Evolutionary conservation across 2,329 filamentous ascomycete species (phyloP).

Genomic region (Didymella segeticola): DNA sequence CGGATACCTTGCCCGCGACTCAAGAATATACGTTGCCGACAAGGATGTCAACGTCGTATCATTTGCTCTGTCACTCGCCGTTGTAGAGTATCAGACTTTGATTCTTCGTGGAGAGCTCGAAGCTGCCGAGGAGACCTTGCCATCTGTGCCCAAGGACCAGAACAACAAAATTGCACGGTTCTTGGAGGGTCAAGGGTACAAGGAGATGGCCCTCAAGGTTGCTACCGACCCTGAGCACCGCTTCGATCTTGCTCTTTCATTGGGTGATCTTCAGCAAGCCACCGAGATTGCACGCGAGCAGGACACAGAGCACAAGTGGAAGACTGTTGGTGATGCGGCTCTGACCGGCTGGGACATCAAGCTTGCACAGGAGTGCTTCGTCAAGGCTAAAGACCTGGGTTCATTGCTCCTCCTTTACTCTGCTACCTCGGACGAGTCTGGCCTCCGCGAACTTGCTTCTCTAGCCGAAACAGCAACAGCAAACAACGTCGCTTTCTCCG

Average conservation of each 20-base stretch:
- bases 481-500: conserved; percentile 93
- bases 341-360: conserved; percentile 84
- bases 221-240: conserved; percentile 96
- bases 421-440: conserved; percentile 79
- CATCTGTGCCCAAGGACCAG: conserved; percentile 86
- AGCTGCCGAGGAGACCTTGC: conserved; percentile 82
- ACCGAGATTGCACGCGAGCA: conserved; percentile 82
- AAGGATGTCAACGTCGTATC: conserved; percentile 94
- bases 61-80: conserved; percentile 86
- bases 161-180: conserved; percentile 98
- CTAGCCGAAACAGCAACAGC: conserved; percentile 79
- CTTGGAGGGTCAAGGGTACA: conserved; percentile 95
- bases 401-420: conserved; percentile 88
- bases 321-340: conserved; percentile 92
- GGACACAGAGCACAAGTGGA: conserved; percentile 97
- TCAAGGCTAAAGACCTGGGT: conserved; percentile 86
- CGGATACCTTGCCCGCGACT: conserved; percentile 93
- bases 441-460: conserved; percentile 72
- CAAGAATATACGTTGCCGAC: conserved; percentile 92
- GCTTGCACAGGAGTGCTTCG: conserved; percentile 92
- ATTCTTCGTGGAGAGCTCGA: conserved; percentile 95
- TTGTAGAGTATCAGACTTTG: conserved; percentile 96
- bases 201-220: conserved; percentile 92
- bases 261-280: conserved; percentile 85
- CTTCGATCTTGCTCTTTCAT: conserved; percentile 85